Evolutionary conservation across 2,329 filamentous ascomycete genomes (phyloP).

Genomic region (Coniochaeta sp.): DNA sequence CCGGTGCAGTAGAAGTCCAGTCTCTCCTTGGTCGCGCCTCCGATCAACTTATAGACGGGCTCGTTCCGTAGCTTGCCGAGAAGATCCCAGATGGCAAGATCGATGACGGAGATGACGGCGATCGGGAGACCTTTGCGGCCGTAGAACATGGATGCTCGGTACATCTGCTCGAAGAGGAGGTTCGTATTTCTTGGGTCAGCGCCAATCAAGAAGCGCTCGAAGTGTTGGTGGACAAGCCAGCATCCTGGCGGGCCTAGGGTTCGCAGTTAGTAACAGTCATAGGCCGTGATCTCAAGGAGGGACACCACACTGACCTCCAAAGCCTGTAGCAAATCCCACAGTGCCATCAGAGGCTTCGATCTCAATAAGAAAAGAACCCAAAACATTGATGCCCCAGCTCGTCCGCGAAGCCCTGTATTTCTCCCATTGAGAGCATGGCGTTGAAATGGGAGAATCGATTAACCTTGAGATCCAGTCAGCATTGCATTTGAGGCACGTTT

Average conservation of each 20-base stretch:
- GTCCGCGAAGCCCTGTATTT: constrained; percentile 82
- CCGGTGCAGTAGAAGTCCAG: constrained; percentile 94
- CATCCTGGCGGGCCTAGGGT: constrained; percentile 70
- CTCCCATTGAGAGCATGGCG: constrained; percentile 84
- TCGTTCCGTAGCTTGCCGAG: constrained; percentile 86
- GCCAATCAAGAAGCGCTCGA: constrained; percentile 83
- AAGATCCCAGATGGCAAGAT: constrained; percentile 88
- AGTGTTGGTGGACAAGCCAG: constrained; percentile 91
- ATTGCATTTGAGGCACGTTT: neutral
- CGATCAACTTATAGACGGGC: constrained; percentile 91
- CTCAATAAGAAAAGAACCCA: constrained; percentile 87
- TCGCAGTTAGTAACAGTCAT: neutral
- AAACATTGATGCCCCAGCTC: constrained; percentile 91
- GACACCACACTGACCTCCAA: constrained; percentile 54
- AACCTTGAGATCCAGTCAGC: constrained; percentile 50
- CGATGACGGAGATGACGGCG: constrained; percentile 89
- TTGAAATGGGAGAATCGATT: constrained; percentile 86
- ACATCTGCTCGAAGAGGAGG: constrained; percentile 93
- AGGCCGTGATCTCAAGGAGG: neutral
- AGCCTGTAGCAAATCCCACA: constrained; percentile 90
- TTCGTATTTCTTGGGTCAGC: constrained; percentile 88
- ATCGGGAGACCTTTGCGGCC: constrained; percentile 86
- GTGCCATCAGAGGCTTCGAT: constrained; percentile 84
- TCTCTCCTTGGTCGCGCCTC: constrained; percentile 75
- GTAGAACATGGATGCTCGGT: constrained; percentile 92